phyloP scores from a whole-genome alignment of 495 filamentous ascomycete genomes.

The Daldinia decipiens region DNA sequence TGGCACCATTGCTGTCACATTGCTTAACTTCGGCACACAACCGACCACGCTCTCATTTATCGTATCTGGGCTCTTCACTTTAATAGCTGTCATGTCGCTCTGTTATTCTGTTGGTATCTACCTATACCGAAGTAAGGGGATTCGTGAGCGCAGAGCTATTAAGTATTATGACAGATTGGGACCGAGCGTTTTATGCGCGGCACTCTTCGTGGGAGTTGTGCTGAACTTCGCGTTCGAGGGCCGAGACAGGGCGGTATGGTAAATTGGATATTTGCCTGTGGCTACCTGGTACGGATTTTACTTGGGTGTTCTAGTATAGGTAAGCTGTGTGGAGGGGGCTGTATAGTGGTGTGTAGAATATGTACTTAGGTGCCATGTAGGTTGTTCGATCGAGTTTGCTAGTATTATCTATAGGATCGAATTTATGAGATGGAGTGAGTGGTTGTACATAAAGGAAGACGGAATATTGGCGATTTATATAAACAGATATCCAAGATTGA shows the following conservation, averaged over 20 bases:
- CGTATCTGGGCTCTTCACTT: slow-evolving; percentile 80
- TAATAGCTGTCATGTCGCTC: slow-evolving; percentile 77
- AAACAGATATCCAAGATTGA: not conserved
- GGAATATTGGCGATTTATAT: not conserved
- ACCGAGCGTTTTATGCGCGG: slow-evolving; percentile 79
- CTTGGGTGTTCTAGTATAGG: not conserved
- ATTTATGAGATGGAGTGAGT: not conserved
- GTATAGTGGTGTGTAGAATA: not conserved
- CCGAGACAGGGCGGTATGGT: slow-evolving; percentile 53
- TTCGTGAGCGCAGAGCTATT: slow-evolving; percentile 80
- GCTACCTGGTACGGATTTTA: not conserved
- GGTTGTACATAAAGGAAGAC: not conserved
- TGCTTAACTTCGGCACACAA: slow-evolving; percentile 82
- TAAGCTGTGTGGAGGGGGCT: not conserved
- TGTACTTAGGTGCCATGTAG: not conserved
- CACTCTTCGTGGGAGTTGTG: slow-evolving; percentile 75
- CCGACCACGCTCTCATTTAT: slow-evolving; percentile 64
- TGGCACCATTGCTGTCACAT: slow-evolving; percentile 86
- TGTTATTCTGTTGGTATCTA: slow-evolving; percentile 85
- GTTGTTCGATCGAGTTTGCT: not conserved
- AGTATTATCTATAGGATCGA: not conserved
- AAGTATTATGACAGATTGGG: slow-evolving; percentile 92
- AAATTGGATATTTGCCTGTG: slow-evolving; percentile 8
- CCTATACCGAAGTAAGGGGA: slow-evolving; percentile 85
- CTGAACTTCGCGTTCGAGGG: slow-evolving; percentile 80